Percentiles rank a stretch among this genome's conserved stretches.
phyloP scores from a whole-genome alignment of 2,329 filamentous ascomycete species.

The Aspergillus arachidicola region DNA sequence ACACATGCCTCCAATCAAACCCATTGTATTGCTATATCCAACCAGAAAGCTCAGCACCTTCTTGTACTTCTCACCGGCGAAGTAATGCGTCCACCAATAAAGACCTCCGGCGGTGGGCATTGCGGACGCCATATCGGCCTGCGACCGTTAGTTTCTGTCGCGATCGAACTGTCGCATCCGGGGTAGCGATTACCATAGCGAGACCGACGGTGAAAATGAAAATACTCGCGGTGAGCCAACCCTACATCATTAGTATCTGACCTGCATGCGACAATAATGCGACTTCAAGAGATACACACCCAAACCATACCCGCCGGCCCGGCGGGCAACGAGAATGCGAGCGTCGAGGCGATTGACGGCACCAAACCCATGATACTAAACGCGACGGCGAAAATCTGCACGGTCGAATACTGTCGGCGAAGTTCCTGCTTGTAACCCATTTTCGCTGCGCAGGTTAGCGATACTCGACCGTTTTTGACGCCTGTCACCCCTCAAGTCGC shows the following conservation, averaged over 20 bases:
- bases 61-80: slow-evolving; percentile 56
- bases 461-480: not conserved
- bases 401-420: slow-evolving; percentile 61
- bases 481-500: not conserved
- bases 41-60: slow-evolving; percentile 63
- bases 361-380: slow-evolving; percentile 65
- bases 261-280: not conserved
- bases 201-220: slow-evolving; percentile 63
- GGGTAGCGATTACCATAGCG: slow-evolving; percentile 55
- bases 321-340: slow-evolving; percentile 61
- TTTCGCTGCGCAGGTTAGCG: slow-evolving; percentile 25
- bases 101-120: slow-evolving; percentile 64
- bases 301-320: slow-evolving; percentile 65
- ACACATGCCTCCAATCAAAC: slow-evolving; percentile 63
- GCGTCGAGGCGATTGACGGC: slow-evolving; percentile 62
- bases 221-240: slow-evolving; percentile 60
- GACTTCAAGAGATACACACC: slow-evolving; percentile 39
- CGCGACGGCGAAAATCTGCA: slow-evolving; percentile 64
- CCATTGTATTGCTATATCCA: slow-evolving; percentile 64
- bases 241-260: slow-evolving; percentile 29
- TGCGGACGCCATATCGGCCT: slow-evolving; percentile 55
- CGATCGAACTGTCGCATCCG: slow-evolving; percentile 9
- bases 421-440: slow-evolving; percentile 63
- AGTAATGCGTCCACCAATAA: slow-evolving; percentile 64
- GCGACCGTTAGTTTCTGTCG: not conserved